Evolutionary conservation across 2,329 filamentous ascomycete species (phyloP).

Genomic region (Plectosphaerella cucumerina): DNA sequence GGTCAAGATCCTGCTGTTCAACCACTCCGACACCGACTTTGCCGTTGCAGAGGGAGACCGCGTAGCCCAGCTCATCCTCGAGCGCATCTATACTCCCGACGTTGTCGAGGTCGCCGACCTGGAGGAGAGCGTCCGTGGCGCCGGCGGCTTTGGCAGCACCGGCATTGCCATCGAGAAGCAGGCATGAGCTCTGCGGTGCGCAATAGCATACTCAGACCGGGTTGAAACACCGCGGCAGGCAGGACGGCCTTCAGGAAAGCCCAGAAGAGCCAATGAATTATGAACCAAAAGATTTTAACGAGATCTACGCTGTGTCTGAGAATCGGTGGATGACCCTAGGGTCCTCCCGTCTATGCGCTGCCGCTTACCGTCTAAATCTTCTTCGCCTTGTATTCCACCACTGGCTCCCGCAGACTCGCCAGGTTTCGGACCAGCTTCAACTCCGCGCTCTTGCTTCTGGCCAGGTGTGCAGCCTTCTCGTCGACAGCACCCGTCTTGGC

Average conservation of each 20-base stretch:
- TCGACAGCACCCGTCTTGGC: constrained; percentile 31
- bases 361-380: constrained; percentile 30
- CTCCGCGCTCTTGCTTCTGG: constrained; percentile 81
- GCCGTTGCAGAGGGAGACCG: constrained; percentile 80
- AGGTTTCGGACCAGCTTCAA: constrained; percentile 77
- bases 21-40: constrained; percentile 81
- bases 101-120: constrained; percentile 85
- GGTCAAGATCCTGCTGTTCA: constrained; percentile 93
- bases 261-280: background rate
- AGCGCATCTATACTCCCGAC: constrained; percentile 91
- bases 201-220: background rate
- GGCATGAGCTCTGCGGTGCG: background rate
- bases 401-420: constrained; percentile 61
- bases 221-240: background rate
- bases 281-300: background rate
- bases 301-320: constrained; percentile 2
- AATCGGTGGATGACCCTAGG: background rate
- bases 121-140: constrained; percentile 85
- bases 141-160: constrained; percentile 88
- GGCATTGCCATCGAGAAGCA: constrained; percentile 36
- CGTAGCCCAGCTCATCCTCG: constrained; percentile 87
- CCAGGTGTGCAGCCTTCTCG: constrained; percentile 59
- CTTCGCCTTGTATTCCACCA: constrained; percentile 57
- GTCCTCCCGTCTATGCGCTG: constrained; percentile 7
- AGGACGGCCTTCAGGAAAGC: background rate